phyloP scores from a whole-genome alignment of 192 early-diverging fungal genomes.

The Podila minutissima region DNA sequence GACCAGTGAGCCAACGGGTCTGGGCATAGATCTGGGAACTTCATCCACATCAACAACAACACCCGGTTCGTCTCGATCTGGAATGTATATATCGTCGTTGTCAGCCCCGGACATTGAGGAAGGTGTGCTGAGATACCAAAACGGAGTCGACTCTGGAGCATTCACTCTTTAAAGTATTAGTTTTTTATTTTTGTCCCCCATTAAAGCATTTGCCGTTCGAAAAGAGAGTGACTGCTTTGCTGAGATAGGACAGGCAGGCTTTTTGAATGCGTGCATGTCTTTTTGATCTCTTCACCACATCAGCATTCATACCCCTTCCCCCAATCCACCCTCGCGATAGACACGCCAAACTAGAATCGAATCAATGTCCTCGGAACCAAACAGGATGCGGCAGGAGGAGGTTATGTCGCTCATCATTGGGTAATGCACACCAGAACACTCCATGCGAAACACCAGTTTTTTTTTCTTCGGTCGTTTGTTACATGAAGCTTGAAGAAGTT shows the following conservation, averaged over 20 bases:
- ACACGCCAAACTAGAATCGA: background rate
- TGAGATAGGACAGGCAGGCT: too few relatives aligned
- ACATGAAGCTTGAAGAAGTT: too few relatives aligned
- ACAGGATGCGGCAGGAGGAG: constrained; percentile 41
- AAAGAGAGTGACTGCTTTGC: too few relatives aligned
- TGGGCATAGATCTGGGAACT: background rate
- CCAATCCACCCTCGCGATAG: too few relatives aligned
- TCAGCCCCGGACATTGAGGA: constrained; percentile 45
- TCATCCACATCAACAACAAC: background rate
- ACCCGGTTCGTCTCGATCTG: constrained; percentile 25
- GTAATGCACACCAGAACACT: constrained; percentile 4
- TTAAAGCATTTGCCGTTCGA: too few relatives aligned
- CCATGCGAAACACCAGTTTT: background rate
- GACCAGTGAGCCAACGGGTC: background rate
- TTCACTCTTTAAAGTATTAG: constrained; percentile 17
- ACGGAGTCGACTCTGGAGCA: constrained; percentile 43
- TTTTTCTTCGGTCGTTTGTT: background rate
- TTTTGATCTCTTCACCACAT: too few relatives aligned
- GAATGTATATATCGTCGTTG: constrained; percentile 33
- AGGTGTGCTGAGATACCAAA: constrained; percentile 48
- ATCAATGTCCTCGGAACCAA: constrained; percentile 24
- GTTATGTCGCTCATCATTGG: constrained; percentile 42
- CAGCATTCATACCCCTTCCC: too few relatives aligned
- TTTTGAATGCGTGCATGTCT: too few relatives aligned
- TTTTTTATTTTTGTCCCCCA: background rate